Base-by-base conservation (phyloP, 1,139 yeast species). In the Scheffersomyces illinoinensis region DNA sequence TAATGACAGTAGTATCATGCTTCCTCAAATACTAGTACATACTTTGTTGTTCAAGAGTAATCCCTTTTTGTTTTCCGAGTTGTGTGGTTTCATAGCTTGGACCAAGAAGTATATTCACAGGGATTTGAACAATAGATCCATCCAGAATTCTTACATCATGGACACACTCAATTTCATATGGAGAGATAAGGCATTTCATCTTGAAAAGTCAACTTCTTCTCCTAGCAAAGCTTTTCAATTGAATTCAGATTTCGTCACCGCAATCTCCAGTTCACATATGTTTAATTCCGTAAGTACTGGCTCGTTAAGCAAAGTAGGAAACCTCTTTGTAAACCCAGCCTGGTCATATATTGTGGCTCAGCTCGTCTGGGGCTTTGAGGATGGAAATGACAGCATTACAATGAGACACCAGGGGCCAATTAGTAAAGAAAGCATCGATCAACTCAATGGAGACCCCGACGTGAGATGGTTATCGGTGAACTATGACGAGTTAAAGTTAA, bases 81-180 rank as follows among this genome's bases (percentile, higher is more conserved):
- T 80, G 1, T 84, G 90, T 67, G 80, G 78, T 2, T 85, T 82
- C 66, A 69, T 88, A 21, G 75, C 84, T 2, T 72, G 71, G 55
- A 72, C 83, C 54, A 86, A 86, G 62, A 64, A 61, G 43, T 72
- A 68, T 55, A 56, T 60, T 1, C 68, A 72, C 57, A 86, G 65
- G 47, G 65, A 69, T 14, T 69, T 71, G 5, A 61, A 65, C 7
- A 65, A 71, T 39, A 78, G 80, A 52, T 63, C 65, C n/a, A 57
- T 82, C 5, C 87, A 85, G 57, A 86, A 87, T 58, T 74, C 84
- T 0, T 84, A 81, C 59, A 83, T 88, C 8, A 78, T 86, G 78
- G 93, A 89, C 67, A 66, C 84, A 7, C 79, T 90, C 56, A 88
- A 88, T 61, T 76, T 84, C 46, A 61, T 87, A 0, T 89, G 93